These are phyloP conservation scores for Fusarium tjaetaba DNA, from an alignment of 2,329 filamentous ascomycete species.

Conservation along the genomic window DNA sequence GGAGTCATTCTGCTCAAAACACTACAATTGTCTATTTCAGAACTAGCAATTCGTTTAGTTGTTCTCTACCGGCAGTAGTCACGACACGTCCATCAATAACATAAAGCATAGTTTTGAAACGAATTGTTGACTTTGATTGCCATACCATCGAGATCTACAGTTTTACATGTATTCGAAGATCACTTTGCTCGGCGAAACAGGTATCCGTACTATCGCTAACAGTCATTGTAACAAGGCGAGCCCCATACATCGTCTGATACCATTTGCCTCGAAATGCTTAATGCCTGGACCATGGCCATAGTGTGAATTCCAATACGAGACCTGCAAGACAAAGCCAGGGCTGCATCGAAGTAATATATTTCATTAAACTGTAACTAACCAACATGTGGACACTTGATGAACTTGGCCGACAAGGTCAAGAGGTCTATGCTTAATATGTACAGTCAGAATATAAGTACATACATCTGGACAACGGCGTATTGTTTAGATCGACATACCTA, in stretches of 20 bases:
- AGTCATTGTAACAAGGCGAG: slow-evolving; percentile 1
- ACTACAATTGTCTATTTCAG: neutral
- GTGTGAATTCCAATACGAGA: neutral
- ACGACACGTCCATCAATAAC: neutral
- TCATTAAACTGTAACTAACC: neutral
- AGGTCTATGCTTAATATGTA: neutral
- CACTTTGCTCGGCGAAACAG: neutral
- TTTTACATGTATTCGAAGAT: neutral
- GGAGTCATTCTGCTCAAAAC: neutral
- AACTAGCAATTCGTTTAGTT: neutral
- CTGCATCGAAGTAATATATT: neutral
- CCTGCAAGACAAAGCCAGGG: neutral
- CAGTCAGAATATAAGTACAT: neutral
- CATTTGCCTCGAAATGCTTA: neutral
- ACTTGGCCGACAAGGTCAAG: neutral
- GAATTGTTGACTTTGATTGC: neutral
- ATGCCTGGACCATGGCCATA: slow-evolving; percentile 8
- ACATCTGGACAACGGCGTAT: neutral
- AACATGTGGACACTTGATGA: neutral
- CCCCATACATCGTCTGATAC: neutral
- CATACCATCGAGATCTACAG: neutral
- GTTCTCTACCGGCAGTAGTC: neutral
- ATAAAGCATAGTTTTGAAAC: neutral
- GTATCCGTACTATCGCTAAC: slow-evolving; percentile 4
- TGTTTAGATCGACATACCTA: neutral